phyloP scores from a whole-genome alignment of 73 alveolate species.

The Paramecium sexaurelia region DNA sequence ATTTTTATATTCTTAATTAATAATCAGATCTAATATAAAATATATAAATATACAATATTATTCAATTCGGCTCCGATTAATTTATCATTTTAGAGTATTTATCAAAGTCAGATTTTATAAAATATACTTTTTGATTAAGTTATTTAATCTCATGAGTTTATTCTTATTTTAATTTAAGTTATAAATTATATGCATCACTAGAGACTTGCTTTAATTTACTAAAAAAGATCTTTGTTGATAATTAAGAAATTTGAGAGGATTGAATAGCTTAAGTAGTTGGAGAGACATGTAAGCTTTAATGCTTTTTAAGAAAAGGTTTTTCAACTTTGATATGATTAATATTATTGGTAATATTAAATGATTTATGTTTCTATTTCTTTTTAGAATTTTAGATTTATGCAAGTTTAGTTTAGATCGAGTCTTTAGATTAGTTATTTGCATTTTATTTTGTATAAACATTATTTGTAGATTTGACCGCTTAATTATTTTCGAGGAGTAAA shows the following conservation, averaged over 20 bases:
- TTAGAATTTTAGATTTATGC: background rate
- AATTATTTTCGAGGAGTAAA: background rate
- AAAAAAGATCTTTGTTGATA: background rate
- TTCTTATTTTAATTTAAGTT: background rate
- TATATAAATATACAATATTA: background rate
- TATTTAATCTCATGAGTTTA: background rate
- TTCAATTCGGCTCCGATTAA: background rate
- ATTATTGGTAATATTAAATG: background rate
- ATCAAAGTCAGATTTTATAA: background rate
- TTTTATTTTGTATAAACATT: background rate
- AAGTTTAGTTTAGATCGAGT: background rate
- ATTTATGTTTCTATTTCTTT: background rate
- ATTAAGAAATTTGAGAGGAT: background rate
- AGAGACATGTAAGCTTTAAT: background rate
- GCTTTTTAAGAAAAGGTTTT: background rate
- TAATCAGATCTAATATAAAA: no score
- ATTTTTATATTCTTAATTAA: no score
- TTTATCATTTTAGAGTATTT: background rate
- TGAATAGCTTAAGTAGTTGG: background rate
- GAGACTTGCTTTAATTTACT: background rate
- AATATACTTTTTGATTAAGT: background rate
- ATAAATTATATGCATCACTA: background rate
- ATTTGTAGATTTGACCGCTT: background rate
- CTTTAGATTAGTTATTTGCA: background rate
- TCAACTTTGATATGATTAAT: background rate